Evolutionary conservation across 2,329 filamentous ascomycete species (phyloP), one percentile per base, ranked within the genome.

Genomic region (Pseudocercospora eumusae): DNA sequence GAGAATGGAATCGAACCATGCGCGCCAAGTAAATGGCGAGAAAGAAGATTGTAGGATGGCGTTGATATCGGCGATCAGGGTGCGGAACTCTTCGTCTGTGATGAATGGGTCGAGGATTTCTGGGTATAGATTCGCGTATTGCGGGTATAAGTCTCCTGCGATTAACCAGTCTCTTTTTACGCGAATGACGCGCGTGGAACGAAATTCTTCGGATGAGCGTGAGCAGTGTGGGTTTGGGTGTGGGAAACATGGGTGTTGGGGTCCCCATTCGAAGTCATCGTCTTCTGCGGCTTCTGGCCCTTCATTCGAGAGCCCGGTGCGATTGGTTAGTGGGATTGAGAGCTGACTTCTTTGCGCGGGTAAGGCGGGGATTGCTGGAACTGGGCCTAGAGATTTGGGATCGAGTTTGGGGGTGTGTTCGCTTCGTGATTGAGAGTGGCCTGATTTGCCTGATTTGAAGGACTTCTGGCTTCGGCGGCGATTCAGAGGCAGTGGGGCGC

Each of bases 121-220:
- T 0, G 95, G 95, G 71, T 99, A 99, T 2, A 97, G 82, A 71
- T 98, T 97, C 15, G 91, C 95, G 74, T 96, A 98, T 0, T 93
- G 92, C 0, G 95, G 95, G 1, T 93, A 93, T 27, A 96, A 80
- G 75, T 99, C 95, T 36, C 93, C 95, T 64, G 88, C 85, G 28
- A 93, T 77, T 78, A 98, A 88, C 68, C 93, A 99, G 76, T 99
- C 95, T 45, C 95, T 85, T 61, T 88, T 88, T 65, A 99, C 89
- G 15, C 95, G 88, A 71, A 99, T 97, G 66, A 99, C 90, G 60
- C 93, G 88, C 1, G 95, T 99, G 6, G 83, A 86, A 50, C 83
- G 77, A 72, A 91, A 91, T 67, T 96, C 86, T 13, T 85, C 82
- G 7, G 91, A 96, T 60, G 87, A 82, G 10, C 90, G 74, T 0